These are phyloP conservation scores for Urtica urens DNA, from an alignment of 306 rosid species.

Conservation along the genomic window DNA sequence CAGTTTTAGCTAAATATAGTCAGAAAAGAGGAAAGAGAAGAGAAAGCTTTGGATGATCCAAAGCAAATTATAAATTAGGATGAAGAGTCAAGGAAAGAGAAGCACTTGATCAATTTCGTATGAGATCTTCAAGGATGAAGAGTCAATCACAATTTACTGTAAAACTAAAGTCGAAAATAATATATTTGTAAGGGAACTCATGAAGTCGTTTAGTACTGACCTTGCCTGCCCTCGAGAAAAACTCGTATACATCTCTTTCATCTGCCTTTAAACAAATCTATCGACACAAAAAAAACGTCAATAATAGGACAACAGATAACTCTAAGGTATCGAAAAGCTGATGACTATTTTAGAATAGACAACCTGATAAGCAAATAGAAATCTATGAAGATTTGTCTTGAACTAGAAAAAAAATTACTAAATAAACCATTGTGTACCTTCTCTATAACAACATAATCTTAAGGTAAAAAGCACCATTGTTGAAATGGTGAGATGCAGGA, in stretches of 20 bases:
- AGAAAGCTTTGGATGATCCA: no score
- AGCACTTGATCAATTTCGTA: no score
- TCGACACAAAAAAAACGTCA: slow-evolving; percentile 13
- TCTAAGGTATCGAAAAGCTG: not conserved
- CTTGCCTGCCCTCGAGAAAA: slow-evolving; percentile 98
- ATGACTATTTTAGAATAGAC: slow-evolving; percentile 2
- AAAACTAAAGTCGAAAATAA: no score
- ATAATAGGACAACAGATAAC: not conserved
- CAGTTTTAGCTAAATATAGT: no score
- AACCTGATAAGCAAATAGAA: slow-evolving; percentile 99
- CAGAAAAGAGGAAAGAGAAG: no score
- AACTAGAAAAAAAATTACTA: slow-evolving; percentile 23
- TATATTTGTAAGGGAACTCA: no score
- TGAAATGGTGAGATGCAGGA: slow-evolving; percentile 58
- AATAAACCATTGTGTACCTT: slow-evolving; percentile 50
- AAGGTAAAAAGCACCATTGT: slow-evolving; percentile 71
- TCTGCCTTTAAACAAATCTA: slow-evolving; percentile 93
- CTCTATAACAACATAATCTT: slow-evolving; percentile 46
- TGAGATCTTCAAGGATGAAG: no score
- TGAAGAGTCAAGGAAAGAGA: no score
- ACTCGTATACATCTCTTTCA: slow-evolving; percentile 89
- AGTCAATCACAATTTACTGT: no score
- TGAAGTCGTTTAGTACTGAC: no score
- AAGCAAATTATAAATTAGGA: no score
- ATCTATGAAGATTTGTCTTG: slow-evolving; percentile 50